Base-by-base conservation (phyloP, 495 filamentous ascomycete genomes). In the Trichocladium antarcticum region DNA sequence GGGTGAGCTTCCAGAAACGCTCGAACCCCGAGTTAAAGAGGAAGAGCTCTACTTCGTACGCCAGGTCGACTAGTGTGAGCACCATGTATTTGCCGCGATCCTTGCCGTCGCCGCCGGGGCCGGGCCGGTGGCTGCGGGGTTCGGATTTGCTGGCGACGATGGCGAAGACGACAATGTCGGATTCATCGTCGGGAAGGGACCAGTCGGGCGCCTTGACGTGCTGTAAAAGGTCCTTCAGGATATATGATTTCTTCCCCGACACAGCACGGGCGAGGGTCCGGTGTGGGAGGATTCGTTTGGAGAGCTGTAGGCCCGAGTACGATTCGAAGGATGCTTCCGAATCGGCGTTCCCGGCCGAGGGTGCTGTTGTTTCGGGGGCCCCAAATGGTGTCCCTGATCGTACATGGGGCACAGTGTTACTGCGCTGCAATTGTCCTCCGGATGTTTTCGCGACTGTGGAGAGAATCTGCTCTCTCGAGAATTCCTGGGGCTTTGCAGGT, bases 21-120 rank as follows among this genome's bases (percentile, higher is more conserved):
- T 86, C 81, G 59, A 95, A 97, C 15, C 85, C 93, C 0, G 83
- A 78, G 57, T 85, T 87, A 61, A 99, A 99, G 24, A 99, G 78
- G 58, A 84, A 96, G 21, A 95, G 77, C 47, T 95, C 88, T 19
- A 97, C 64, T 34, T 93, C 87, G 84, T 83, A 97, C 56, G 85
- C 82, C 6, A 97, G 72, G 61, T 97, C 90, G 5, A 85, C 86
- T 12, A 99, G 74, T 7, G 77, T 82, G 35, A 99, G 71, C 1
- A 84, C 85, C 89, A 99, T 96, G 69, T 89, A 97, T 61, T 89
- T 90, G 17, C 77, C 78, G 15, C 68, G 75, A 10, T 77, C 74
- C 42, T 65, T 68, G 1, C 76, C 71, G 31, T 74, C 74, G 27
- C 76, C 73, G n/a, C 68, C 71, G 31, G 76, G 74, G 45, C 73